phyloP scores from a whole-genome alignment of 352 stramenopile species.

The Achlya hypogyna region DNA sequence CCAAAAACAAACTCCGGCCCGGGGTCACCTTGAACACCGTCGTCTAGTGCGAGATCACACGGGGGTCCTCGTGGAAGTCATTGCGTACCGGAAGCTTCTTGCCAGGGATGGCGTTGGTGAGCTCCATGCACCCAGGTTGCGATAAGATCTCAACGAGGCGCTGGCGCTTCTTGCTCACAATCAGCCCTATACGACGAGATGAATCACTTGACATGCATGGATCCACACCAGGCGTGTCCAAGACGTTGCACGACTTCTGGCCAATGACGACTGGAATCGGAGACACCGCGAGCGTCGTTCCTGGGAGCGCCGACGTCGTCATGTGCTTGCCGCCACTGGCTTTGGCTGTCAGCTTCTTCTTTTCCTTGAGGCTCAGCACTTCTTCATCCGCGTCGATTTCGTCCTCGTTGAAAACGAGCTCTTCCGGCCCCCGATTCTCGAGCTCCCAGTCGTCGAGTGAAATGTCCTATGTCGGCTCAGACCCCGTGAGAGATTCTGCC shows the following conservation, averaged over 20 bases:
- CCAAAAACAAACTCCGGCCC: slow-evolving; percentile 68
- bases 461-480: background rate
- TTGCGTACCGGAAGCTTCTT: slow-evolving; percentile 54
- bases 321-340: slow-evolving; percentile 51
- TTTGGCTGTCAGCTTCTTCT: slow-evolving; percentile 34
- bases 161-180: slow-evolving; percentile 66
- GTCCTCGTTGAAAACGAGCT: slow-evolving; percentile 24
- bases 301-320: slow-evolving; percentile 85
- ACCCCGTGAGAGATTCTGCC: slow-evolving; percentile 2
- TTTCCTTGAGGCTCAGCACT: slow-evolving; percentile 37
- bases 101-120: slow-evolving; percentile 69
- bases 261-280: slow-evolving; percentile 66
- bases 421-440: background rate
- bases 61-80: background rate
- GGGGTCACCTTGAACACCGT: slow-evolving; percentile 58
- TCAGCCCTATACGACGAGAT: slow-evolving; percentile 26
- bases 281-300: slow-evolving; percentile 83
- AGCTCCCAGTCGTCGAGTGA: slow-evolving; percentile 14
- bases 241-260: slow-evolving; percentile 74
- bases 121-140: slow-evolving; percentile 44
- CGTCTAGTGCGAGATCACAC: slow-evolving; percentile 25
- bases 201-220: background rate
- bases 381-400: slow-evolving; percentile 24
- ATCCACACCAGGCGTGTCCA: slow-evolving; percentile 51
- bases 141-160: slow-evolving; percentile 70